Evolutionary conservation across 2,329 filamentous ascomycete genomes (phyloP).

Genomic region (Magnaporthales sp.): DNA sequence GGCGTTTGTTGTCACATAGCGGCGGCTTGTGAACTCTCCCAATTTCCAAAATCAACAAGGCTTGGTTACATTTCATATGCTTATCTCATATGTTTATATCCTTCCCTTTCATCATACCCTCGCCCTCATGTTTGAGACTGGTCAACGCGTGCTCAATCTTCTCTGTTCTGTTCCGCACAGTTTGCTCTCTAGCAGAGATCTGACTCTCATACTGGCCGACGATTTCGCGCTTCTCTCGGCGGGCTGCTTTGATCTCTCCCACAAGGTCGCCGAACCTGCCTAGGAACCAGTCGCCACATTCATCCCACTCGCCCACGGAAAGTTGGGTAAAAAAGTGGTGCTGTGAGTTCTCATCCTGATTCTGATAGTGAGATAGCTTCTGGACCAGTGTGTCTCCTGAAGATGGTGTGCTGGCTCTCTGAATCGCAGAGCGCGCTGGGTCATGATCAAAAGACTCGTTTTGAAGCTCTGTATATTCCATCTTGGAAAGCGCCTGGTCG

Average conservation of each 20-base stretch:
- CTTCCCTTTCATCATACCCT: constrained; percentile 43
- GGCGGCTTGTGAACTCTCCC: not conserved
- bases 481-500: constrained; percentile 41
- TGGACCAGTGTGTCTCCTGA: constrained; percentile 32
- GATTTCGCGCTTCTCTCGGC: constrained; percentile 39
- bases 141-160: constrained; percentile 45
- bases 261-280: constrained; percentile 43
- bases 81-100: constrained; percentile 18
- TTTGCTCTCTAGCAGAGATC: constrained; percentile 44
- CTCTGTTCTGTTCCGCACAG: constrained; percentile 42
- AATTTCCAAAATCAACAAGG: not conserved
- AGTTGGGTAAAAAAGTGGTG: constrained; percentile 43
- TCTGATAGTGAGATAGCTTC: constrained; percentile 41
- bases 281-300: constrained; percentile 51
- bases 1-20: not conserved
- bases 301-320: constrained; percentile 48
- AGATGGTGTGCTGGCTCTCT: constrained; percentile 16
- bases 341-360: constrained; percentile 31
- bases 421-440: constrained; percentile 36
- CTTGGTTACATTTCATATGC: not conserved
- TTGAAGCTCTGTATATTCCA: constrained; percentile 42
- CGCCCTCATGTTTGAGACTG: constrained; percentile 47
- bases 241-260: constrained; percentile 35
- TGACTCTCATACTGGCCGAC: constrained; percentile 45
- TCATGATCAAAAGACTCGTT: constrained; percentile 49